Percentiles rank a stretch among this genome's conserved stretches.
phyloP scores from a whole-genome alignment of 192 early-diverging fungal genomes.

The Rhizophagus sp. region DNA sequence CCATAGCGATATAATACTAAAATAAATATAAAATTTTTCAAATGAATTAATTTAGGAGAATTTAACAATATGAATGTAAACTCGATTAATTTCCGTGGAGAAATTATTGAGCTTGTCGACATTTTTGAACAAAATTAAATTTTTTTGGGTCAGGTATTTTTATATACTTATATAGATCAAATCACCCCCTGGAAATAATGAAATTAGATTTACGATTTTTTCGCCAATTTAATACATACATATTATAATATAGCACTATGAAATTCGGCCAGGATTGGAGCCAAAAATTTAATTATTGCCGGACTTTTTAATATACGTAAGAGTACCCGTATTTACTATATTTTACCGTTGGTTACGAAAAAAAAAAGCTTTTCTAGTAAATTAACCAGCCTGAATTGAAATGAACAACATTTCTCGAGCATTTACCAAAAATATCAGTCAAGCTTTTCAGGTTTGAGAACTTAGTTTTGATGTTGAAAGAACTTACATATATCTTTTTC shows the following conservation, averaged over 20 bases:
- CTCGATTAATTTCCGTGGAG: slow-evolving; percentile 30
- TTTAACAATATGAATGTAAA: slow-evolving; percentile 35
- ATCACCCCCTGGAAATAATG: not conserved
- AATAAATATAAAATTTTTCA: slow-evolving; percentile 67
- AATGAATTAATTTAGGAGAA: slow-evolving; percentile 41
- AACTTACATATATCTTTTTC: not conserved
- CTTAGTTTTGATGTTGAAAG: not conserved
- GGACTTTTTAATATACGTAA: no score
- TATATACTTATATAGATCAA: not conserved
- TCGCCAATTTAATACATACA: no score
- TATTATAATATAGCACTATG: no score
- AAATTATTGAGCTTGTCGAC: slow-evolving; percentile 28
- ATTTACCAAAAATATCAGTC: not conserved
- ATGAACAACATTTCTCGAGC: not conserved
- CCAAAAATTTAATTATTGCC: no score
- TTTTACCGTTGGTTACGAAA: no score
- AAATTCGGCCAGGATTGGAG: no score
- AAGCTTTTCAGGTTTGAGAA: not conserved
- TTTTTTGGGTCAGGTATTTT: no score
- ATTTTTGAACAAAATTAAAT: not conserved
- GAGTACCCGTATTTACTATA: no score
- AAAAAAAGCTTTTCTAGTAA: not conserved
- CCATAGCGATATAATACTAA: slow-evolving; percentile 55
- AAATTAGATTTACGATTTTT: no score
- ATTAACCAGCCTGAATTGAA: not conserved